Conservation (phyloP, 2,329 filamentous ascomycete genomes). For the Leptographium radiaticola region DNA sequence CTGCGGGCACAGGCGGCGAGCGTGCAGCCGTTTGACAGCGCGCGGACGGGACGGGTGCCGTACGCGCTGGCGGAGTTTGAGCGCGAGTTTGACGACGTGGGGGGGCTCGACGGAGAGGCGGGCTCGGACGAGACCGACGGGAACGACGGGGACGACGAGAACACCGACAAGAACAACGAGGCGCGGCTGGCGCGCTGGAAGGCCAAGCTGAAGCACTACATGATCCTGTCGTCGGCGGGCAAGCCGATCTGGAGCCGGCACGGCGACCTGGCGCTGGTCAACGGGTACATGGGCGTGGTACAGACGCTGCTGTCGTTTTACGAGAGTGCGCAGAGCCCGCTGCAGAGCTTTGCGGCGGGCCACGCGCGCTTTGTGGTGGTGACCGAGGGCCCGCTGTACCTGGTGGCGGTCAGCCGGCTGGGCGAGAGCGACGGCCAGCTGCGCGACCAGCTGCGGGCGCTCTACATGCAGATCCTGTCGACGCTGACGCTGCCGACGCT, state of each 20-base stretch:
- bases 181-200: slow-evolving; percentile 65
- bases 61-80: slow-evolving; percentile 54
- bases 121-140: slow-evolving; percentile 29
- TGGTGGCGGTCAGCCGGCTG: slow-evolving; percentile 84
- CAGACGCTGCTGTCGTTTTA: slow-evolving; percentile 98
- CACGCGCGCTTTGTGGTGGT: slow-evolving; percentile 74
- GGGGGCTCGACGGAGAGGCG: slow-evolving; percentile 12
- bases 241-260: slow-evolving; percentile 97
- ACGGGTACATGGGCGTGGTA: slow-evolving; percentile 85
- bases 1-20: slow-evolving; percentile 49
- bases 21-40: slow-evolving; percentile 46
- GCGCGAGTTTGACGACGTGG: slow-evolving; percentile 63
- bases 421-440: slow-evolving; percentile 88
- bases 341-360: slow-evolving; percentile 79
- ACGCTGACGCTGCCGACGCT: slow-evolving; percentile 83
- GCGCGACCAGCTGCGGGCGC: slow-evolving; percentile 72
- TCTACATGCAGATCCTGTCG: slow-evolving; percentile 97
- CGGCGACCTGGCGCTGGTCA: slow-evolving; percentile 79
- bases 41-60: slow-evolving; percentile 27
- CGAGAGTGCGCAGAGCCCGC: slow-evolving; percentile 61
- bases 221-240: slow-evolving; percentile 89
- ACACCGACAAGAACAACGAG: slow-evolving; percentile 30
- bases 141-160: slow-evolving; percentile 22
- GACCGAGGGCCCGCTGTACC: slow-evolving; percentile 76
- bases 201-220: slow-evolving; percentile 88